Base-by-base conservation (phyloP, 1,284 basidiomycete species). In the Meira nashicola region DNA sequence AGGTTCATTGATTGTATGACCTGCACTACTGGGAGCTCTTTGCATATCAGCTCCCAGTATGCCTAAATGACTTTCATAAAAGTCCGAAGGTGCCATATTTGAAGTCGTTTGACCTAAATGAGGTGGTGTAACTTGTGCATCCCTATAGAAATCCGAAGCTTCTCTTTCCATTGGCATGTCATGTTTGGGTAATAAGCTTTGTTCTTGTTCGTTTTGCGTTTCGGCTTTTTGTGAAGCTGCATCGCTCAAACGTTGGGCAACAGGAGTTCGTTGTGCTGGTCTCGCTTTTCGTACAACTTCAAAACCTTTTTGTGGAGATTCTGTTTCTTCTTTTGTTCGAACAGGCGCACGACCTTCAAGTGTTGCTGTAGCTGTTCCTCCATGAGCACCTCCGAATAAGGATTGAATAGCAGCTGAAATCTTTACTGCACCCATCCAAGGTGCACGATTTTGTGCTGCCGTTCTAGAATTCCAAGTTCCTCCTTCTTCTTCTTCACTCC, bases 381-480 rank as follows among this genome's bases (percentile, higher is more conserved):
- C 14, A 25, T 19, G 25, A 14, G 10, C 15, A 38, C 62, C 33
- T 63, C 65, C 37, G 67, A 41, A 5, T 58, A 60, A 14, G 55
- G 54, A 21, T 39, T 49, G 58, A 55, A 72, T 60, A 33, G 68
- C 68, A 0, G 65, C 67, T 17, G 53, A 59, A 67, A 73, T 73
- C 67, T 67, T 69, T 47, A 61, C 67, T 39, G 69, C 46, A 8
- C 70, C 70, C n/a, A 58, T 57, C 70, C 70, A 73, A 8, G 33
- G 40, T 59, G 39, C 59, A 59, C 21, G 63, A 58, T 37, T 60
- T 58, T 7, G 59, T 51, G 1, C 56, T 59, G 47, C 56, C 48
- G 59, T 58, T 59, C 19, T 65, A 57, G n/a, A 60, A 41, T 56
- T 41, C 62, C 41, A 53, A 23, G 38, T 37, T 4, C 12, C 38